A percentile compares a stretch with the other conserved stretches of the same genome.
Evolutionary conservation across 2,329 filamentous ascomycete genomes (phyloP).

Genomic region (Gnomoniopsis sp.): DNA sequence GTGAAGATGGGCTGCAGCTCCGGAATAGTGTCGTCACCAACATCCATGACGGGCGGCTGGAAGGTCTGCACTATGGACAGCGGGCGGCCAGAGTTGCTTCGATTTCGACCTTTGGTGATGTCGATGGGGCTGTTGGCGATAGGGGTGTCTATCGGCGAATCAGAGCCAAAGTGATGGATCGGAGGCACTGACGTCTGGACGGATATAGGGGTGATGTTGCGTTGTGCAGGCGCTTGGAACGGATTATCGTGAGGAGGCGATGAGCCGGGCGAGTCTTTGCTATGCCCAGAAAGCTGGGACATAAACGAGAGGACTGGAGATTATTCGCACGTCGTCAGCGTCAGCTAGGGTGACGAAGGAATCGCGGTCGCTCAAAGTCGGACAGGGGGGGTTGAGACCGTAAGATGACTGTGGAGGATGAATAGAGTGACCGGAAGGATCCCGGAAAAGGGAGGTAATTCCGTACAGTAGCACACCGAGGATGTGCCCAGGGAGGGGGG

Average conservation of each 20-base stretch:
- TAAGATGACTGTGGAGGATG: constrained; percentile 7
- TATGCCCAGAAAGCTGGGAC: constrained; percentile 65
- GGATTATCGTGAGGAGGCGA: constrained; percentile 38
- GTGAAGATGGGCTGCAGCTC: constrained; percentile 93
- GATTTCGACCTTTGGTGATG: constrained; percentile 38
- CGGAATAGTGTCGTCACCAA: constrained; percentile 79
- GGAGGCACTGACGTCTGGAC: constrained; percentile 26
- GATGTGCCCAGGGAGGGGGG: not conserved
- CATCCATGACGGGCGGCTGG: constrained; percentile 81
- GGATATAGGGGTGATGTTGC: constrained; percentile 25
- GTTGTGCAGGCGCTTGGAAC: constrained; percentile 14
- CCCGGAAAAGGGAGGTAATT: constrained; percentile 1
- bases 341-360: constrained; percentile 10
- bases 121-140: constrained; percentile 39
- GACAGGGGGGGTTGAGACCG: constrained; percentile 11
- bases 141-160: constrained; percentile 38
- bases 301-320: constrained; percentile 79
- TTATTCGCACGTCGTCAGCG: constrained; percentile 19
- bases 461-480: not conserved
- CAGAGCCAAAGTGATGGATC: constrained; percentile 10
- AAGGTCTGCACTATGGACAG: constrained; percentile 84
- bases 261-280: constrained; percentile 39
- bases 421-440: constrained; percentile 10
- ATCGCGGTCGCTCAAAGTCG: constrained; percentile 1
- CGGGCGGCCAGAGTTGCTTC: constrained; percentile 60